These are phyloP conservation scores for Kwoniella dejecticola DNA, from an alignment of 768 basidiomycete genomes.

Conservation along the genomic window DNA sequence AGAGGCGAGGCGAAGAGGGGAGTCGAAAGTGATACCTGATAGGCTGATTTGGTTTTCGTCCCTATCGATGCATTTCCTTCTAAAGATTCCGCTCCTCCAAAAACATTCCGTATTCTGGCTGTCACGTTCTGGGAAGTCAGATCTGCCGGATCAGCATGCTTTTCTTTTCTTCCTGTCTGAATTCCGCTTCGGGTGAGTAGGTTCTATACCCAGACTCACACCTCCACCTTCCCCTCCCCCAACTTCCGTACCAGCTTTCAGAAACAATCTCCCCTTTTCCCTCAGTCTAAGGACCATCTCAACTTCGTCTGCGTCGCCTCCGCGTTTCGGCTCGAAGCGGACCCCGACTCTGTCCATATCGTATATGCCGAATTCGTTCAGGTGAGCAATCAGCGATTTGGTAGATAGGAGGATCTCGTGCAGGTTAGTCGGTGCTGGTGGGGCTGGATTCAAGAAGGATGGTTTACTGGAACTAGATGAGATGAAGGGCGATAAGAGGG, in stretches of 20 bases:
- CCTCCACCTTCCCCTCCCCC: constrained; percentile 92
- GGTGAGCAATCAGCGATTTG: constrained; percentile 65
- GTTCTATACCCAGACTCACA: constrained; percentile 60
- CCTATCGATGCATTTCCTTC: constrained; percentile 80
- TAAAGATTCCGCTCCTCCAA: constrained; percentile 87
- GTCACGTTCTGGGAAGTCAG: constrained; percentile 67
- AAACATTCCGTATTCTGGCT: constrained; percentile 78
- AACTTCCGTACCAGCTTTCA: constrained; percentile 84
- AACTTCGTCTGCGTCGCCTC: constrained; percentile 51
- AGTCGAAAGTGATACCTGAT: constrained; percentile 58
- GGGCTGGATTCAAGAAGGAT: constrained; percentile 46
- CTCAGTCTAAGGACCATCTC: constrained; percentile 58
- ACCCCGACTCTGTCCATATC: constrained; percentile 71
- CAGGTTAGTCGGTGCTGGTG: constrained; percentile 59
- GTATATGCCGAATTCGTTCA: constrained; percentile 79
- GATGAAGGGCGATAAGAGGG: constrained; percentile 71
- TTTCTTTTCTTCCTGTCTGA: neutral
- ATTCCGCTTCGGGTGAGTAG: neutral
- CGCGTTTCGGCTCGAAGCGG: constrained; percentile 62
- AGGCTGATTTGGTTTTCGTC: constrained; percentile 81
- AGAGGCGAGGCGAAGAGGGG: constrained; percentile 60
- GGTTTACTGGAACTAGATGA: constrained; percentile 27
- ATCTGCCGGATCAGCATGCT: neutral
- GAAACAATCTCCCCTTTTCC: constrained; percentile 73
- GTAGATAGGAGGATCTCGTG: constrained; percentile 72